These are phyloP conservation scores for Rhizopus arrhizus DNA, from an alignment of 371 early-diverging fungal genomes.

Conservation along the genomic window DNA sequence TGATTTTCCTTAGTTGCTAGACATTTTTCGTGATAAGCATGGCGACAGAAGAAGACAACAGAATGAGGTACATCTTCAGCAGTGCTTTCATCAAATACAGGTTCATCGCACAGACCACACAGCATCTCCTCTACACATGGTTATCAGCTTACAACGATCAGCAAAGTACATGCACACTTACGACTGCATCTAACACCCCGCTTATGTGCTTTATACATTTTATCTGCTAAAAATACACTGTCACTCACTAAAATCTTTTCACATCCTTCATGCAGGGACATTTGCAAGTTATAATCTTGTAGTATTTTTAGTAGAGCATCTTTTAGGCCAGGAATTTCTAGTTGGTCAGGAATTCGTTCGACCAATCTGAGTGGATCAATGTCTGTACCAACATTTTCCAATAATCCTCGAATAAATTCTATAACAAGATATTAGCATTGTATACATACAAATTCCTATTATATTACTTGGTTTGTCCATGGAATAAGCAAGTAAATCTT, in stretches of 20 bases:
- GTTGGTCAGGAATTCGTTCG: slow-evolving; percentile 74
- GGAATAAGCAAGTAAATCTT: slow-evolving; percentile 85
- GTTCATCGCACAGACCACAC: slow-evolving; percentile 66
- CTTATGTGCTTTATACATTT: slow-evolving; percentile 72
- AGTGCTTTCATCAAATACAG: slow-evolving; percentile 51
- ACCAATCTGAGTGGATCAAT: slow-evolving; percentile 84
- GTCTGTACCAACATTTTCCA: slow-evolving; percentile 85
- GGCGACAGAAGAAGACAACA: slow-evolving; percentile 77
- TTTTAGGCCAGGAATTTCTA: slow-evolving; percentile 82
- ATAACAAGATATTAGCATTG: slow-evolving; percentile 17
- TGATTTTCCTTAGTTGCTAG: slow-evolving; percentile 38
- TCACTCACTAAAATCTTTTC: slow-evolving; percentile 84
- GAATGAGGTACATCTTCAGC: slow-evolving; percentile 40
- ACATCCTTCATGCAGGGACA: slow-evolving; percentile 84
- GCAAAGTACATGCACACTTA: slow-evolving; percentile 20
- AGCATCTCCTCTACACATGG: slow-evolving; percentile 52
- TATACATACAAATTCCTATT: not conserved
- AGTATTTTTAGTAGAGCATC: slow-evolving; percentile 81
- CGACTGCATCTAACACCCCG: slow-evolving; percentile 64
- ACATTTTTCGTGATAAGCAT: slow-evolving; percentile 74
- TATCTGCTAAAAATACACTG: slow-evolving; percentile 76
- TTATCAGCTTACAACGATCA: not conserved
- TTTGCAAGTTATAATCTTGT: slow-evolving; percentile 88
- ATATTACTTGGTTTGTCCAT: slow-evolving; percentile 82
- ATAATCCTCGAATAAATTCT: slow-evolving; percentile 87